Percentiles rank a stretch among this genome's conserved stretches.
Evolutionary conservation across 2,329 filamentous ascomycete species (phyloP).

Genomic region (Elsinoe australis): DNA sequence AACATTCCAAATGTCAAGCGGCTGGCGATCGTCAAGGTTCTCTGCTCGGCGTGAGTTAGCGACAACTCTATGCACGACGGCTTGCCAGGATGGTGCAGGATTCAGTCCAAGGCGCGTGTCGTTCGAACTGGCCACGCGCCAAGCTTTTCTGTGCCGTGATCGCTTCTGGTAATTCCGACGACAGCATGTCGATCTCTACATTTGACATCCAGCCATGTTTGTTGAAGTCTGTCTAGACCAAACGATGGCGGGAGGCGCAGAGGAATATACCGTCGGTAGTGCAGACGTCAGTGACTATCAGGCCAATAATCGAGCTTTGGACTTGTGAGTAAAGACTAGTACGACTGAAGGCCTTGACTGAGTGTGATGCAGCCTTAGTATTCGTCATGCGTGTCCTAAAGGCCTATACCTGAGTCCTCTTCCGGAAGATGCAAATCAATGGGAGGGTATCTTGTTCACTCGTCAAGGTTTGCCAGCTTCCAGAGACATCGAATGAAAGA

Average conservation of each 20-base stretch:
- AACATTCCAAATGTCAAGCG: slow-evolving; percentile 13
- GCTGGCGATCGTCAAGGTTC: slow-evolving; percentile 1
- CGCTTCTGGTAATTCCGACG: too few relatives aligned
- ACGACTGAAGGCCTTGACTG: background rate
- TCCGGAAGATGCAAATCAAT: slow-evolving; percentile 70
- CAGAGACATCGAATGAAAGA: background rate
- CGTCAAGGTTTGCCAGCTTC: slow-evolving; percentile 58
- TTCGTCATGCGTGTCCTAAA: slow-evolving; percentile 60
- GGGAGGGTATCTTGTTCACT: slow-evolving; percentile 88
- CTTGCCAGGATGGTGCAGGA: too few relatives aligned
- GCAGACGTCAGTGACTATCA: slow-evolving; percentile 7
- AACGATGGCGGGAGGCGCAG: too few relatives aligned
- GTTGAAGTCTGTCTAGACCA: too few relatives aligned
- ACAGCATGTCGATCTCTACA: too few relatives aligned
- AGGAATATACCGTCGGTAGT: background rate
- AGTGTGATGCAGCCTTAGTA: background rate
- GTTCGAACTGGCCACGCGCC: too few relatives aligned
- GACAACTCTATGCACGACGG: background rate
- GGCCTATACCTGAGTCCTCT: slow-evolving; percentile 82
- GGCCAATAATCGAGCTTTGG: slow-evolving; percentile 18
- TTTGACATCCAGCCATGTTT: too few relatives aligned
- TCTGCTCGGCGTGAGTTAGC: slow-evolving; percentile 2
- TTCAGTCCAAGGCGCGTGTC: too few relatives aligned
- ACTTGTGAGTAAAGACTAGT: slow-evolving; percentile 17
- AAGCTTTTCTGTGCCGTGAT: too few relatives aligned